These are phyloP conservation scores for Skeletonema marinoi DNA, from an alignment of 108 stramenopile genomes.

Conservation along the genomic window DNA sequence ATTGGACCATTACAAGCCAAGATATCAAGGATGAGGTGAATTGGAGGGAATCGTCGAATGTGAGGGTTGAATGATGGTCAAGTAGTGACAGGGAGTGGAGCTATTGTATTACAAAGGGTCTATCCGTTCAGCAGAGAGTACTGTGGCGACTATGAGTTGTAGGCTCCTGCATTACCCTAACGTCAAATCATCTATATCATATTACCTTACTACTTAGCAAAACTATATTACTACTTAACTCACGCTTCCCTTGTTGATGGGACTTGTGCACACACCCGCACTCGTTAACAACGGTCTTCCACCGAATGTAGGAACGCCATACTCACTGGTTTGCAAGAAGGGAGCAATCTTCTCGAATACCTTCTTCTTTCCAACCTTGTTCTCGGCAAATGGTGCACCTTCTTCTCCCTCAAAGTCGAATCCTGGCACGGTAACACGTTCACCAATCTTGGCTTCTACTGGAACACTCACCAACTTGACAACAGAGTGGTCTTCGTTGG, in stretches of 20 bases:
- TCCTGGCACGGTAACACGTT: constrained; percentile 85
- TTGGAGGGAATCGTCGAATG: too few species aligned
- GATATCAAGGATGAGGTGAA: too few species aligned
- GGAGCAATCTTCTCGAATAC: constrained; percentile 95
- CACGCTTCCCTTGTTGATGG: constrained; percentile 69
- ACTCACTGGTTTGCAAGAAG: constrained; percentile 82
- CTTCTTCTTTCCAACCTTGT: constrained; percentile 98
- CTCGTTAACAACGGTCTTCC: constrained; percentile 89
- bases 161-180: not conserved
- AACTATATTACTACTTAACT: not conserved
- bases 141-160: too few species aligned
- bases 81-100: too few species aligned
- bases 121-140: too few species aligned
- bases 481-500: constrained; percentile 85
- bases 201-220: not conserved
- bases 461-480: constrained; percentile 95
- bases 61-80: too few species aligned
- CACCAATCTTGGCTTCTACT: constrained; percentile 91
- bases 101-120: too few species aligned
- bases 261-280: constrained; percentile 86
- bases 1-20: too few species aligned
- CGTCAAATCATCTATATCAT: not conserved
- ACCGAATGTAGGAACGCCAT: constrained; percentile 84
- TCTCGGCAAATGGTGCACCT: constrained; percentile 86
- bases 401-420: constrained; percentile 82